Conservation (phyloP, 2,329 filamentous ascomycete species). For the Ambrosiella xylebori region DNA sequence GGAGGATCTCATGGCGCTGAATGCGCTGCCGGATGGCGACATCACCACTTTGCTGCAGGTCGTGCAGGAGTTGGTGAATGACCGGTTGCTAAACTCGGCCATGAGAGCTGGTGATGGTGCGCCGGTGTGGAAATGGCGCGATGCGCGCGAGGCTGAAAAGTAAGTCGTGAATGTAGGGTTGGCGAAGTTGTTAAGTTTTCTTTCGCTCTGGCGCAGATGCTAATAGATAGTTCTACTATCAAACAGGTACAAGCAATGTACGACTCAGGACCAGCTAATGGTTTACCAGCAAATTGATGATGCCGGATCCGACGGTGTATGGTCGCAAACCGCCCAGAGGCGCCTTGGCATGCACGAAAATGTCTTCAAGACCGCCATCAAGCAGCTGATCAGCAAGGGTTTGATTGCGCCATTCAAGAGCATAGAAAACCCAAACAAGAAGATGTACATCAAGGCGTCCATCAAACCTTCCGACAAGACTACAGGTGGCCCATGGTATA, state of each 20-base stretch:
- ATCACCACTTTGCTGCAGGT: constrained; percentile 36
- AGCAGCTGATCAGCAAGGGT: constrained; percentile 63
- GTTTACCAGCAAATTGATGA: constrained; percentile 84
- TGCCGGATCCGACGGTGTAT: constrained; percentile 69
- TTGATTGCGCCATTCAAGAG: constrained; percentile 82
- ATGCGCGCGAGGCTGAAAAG: constrained; percentile 44
- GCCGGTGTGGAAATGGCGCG: constrained; percentile 41
- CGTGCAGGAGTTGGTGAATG: constrained; percentile 39
- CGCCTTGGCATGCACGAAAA: constrained; percentile 71
- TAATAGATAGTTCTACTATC: background rate
- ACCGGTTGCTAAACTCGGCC: constrained; percentile 37
- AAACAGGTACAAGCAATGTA: constrained; percentile 39
- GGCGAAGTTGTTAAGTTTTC: background rate
- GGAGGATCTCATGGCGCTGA: constrained; percentile 38
- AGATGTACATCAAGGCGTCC: constrained; percentile 86
- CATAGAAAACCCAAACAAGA: constrained; percentile 76
- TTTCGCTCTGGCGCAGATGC: background rate
- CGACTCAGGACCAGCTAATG: constrained; percentile 58
- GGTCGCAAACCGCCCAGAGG: constrained; percentile 70
- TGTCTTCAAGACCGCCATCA: constrained; percentile 64
- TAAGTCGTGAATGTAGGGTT: constrained; percentile 19
- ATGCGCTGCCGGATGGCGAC: constrained; percentile 40
- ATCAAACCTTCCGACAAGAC: constrained; percentile 76
- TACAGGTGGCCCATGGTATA: constrained; percentile 89
- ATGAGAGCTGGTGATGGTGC: constrained; percentile 25